Evolutionary conservation across 2,329 filamentous ascomycete genomes (phyloP).

Genomic region (Didymosphaeria variabile): DNA sequence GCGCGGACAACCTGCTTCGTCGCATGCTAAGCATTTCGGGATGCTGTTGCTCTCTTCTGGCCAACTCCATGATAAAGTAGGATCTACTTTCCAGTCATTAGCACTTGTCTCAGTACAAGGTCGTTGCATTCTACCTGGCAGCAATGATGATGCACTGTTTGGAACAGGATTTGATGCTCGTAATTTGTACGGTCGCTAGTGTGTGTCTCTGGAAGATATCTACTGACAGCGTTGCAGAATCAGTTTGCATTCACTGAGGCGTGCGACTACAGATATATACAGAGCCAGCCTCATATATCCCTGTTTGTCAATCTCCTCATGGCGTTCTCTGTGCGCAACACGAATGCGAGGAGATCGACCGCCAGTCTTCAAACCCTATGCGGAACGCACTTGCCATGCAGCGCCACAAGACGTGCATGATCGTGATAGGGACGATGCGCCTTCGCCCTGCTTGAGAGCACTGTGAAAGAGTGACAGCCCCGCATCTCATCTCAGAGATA

Average conservation of each 20-base stretch:
- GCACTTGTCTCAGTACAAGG: background rate
- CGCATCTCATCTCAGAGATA: constrained; percentile 14
- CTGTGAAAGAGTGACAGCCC: constrained; percentile 12
- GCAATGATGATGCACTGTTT: background rate
- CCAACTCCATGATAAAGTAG: background rate
- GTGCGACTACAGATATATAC: background rate
- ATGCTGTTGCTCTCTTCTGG: background rate
- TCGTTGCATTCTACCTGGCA: background rate
- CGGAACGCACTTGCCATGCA: constrained; percentile 9
- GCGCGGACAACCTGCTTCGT: constrained; percentile 34
- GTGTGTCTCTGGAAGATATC: background rate
- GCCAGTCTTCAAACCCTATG: background rate
- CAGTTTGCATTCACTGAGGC: background rate
- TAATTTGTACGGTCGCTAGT: background rate
- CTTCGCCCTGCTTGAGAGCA: background rate
- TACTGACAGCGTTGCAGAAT: background rate
- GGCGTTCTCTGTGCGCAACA: constrained; percentile 6
- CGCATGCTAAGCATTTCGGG: background rate
- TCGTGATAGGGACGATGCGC: constrained; percentile 8
- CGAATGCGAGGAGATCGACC: constrained; percentile 13
- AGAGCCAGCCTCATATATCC: background rate
- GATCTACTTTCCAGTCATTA: background rate
- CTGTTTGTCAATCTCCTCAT: background rate
- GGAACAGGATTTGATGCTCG: background rate
- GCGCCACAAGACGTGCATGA: constrained; percentile 13